Conservation (phyloP, 306 rosid species). For the Begonia loranthoides region DNA sequence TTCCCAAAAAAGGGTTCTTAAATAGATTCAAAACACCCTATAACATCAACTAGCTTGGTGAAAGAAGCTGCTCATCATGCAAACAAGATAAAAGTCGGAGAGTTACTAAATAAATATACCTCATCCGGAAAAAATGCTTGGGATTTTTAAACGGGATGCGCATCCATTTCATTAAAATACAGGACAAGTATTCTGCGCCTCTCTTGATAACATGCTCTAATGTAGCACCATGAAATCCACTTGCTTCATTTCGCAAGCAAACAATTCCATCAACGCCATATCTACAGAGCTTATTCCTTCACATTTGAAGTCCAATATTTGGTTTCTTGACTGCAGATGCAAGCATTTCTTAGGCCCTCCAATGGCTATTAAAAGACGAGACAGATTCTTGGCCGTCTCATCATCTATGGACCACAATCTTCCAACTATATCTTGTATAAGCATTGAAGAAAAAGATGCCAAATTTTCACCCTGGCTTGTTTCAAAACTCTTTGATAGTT, state of each 20-base stretch:
- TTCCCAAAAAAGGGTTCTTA: too few relatives aligned
- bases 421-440: conserved; percentile 26
- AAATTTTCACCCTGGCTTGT: conserved; percentile 8
- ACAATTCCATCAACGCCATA: conserved; percentile 23
- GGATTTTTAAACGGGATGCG: conserved; percentile 35
- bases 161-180: conserved; percentile 34
- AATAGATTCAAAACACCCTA: too few relatives aligned
- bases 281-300: conserved; percentile 24
- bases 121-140: conserved; percentile 36
- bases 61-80: background rate
- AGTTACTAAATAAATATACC: too few relatives aligned
- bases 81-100: too few relatives aligned
- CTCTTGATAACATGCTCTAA: conserved; percentile 15
- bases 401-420: conserved; percentile 29
- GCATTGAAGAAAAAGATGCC: conserved; percentile 8
- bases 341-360: conserved; percentile 16
- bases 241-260: conserved; percentile 16
- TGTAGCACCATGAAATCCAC: conserved; percentile 10
- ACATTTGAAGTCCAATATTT: conserved; percentile 10
- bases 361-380: conserved; percentile 20
- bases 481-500: conserved; percentile 5
- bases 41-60: background rate
- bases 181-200: conserved; percentile 15
- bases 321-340: conserved; percentile 19
- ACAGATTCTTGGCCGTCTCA: conserved; percentile 25